Conservation (phyloP, 441 rosid genomes). For the Gossypium gossypioides region DNA sequence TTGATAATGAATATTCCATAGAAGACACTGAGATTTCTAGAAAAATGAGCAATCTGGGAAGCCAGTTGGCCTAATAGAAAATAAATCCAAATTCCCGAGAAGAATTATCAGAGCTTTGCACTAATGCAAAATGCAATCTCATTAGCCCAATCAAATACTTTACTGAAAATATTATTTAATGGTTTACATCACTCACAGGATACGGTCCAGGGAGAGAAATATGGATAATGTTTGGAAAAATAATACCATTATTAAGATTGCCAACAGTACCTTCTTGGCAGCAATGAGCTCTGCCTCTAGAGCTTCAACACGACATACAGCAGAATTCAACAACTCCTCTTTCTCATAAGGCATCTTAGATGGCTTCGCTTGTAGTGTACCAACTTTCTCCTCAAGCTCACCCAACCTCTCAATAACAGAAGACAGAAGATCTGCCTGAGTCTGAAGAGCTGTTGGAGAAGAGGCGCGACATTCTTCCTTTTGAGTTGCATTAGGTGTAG, state of each 20-base stretch:
- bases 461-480: conserved; percentile 52
- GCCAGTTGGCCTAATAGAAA: not conserved
- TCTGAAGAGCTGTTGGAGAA: conserved; percentile 44
- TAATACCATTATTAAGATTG: not conserved
- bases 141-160: not conserved
- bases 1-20: not conserved
- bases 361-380: conserved; percentile 72
- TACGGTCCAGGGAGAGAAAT: not conserved
- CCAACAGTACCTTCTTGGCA: conserved; percentile 68
- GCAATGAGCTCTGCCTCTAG: conserved; percentile 94
- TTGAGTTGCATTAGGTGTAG: conserved; percentile 26
- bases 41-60: not conserved
- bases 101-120: not conserved
- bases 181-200: not conserved
- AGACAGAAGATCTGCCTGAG: conserved; percentile 51
- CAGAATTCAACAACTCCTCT: conserved; percentile 84
- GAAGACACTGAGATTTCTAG: not conserved
- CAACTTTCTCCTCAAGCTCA: conserved; percentile 84
- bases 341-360: conserved; percentile 89
- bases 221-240: not conserved
- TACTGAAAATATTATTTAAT: not conserved
- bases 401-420: conserved; percentile 67
- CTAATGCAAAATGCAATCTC: not conserved
- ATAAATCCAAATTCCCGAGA: not conserved
- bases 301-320: conserved; percentile 93